Percentiles rank a stretch among this genome's conserved stretches.
Conservation (phyloP, 2,329 filamentous ascomycete genomes). For the Neophaeococcomyces aloes region DNA sequence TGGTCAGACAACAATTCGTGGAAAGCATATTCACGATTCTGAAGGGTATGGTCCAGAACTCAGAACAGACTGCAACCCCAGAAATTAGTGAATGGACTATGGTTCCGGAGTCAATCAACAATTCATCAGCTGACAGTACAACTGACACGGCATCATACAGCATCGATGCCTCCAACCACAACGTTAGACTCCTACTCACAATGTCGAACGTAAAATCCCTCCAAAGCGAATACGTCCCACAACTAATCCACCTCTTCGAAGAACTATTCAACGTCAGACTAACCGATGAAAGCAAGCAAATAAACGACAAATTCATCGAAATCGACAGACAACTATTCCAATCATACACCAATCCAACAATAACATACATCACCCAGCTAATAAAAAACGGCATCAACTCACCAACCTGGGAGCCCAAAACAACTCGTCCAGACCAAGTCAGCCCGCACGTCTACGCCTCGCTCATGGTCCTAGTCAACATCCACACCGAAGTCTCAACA, state of each 20-base stretch:
- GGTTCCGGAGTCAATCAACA: constrained; percentile 27
- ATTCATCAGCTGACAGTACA: constrained; percentile 26
- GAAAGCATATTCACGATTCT: constrained; percentile 88
- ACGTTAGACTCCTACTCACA: constrained; percentile 85
- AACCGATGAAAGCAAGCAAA: constrained; percentile 84
- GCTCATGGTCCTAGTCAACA: constrained; percentile 73
- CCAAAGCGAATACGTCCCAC: constrained; percentile 69
- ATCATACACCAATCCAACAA: constrained; percentile 73
- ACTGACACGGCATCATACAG: constrained; percentile 23
- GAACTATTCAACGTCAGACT: constrained; percentile 88
- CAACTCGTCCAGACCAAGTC: constrained; percentile 57
- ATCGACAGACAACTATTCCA: constrained; percentile 88
- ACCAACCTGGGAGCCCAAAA: constrained; percentile 58
- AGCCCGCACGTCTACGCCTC: constrained; percentile 82
- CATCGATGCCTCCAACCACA: constrained; percentile 53
- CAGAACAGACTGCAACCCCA: constrained; percentile 61
- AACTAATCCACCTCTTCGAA: constrained; percentile 86
- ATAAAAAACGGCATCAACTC: constrained; percentile 63
- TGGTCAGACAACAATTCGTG: constrained; percentile 85
- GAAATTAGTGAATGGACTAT: constrained; percentile 46
- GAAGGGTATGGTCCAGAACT: constrained; percentile 94
- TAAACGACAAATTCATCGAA: constrained; percentile 78
- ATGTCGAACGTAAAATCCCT: constrained; percentile 83
- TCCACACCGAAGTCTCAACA: constrained; percentile 81
- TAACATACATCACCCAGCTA: constrained; percentile 55